Evolutionary conservation across 2,329 filamentous ascomycete species (phyloP).

Genomic region (Alternaria brassicicola): DNA sequence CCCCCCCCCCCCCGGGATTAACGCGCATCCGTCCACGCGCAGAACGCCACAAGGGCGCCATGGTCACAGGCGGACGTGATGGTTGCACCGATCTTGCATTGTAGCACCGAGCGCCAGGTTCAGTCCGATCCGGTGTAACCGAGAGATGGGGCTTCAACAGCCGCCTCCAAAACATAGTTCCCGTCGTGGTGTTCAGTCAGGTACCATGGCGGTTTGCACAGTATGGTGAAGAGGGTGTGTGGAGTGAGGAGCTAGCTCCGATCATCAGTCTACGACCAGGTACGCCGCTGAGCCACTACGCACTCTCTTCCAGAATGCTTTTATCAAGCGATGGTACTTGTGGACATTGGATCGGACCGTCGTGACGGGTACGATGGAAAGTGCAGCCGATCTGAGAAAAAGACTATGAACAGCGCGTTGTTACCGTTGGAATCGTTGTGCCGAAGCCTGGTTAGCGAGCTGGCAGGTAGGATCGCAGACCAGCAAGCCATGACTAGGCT

Average conservation of each 20-base stretch:
- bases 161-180: slow-evolving; percentile 18
- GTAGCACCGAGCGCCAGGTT: slow-evolving; percentile 46
- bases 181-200: neutral
- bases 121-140: slow-evolving; percentile 44
- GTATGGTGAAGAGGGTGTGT: neutral
- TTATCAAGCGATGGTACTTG: neutral
- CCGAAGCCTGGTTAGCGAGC: neutral
- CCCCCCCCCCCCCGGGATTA: slow-evolving; percentile 31
- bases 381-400: neutral
- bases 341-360: neutral
- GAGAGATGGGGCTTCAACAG: slow-evolving; percentile 19
- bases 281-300: neutral
- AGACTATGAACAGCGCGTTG: neutral
- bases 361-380: neutral
- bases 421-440: neutral
- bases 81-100: slow-evolving; percentile 48
- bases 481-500: slow-evolving; percentile 28
- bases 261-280: neutral
- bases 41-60: slow-evolving; percentile 44
- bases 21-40: slow-evolving; percentile 40
- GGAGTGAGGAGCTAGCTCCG: neutral
- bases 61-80: slow-evolving; percentile 33
- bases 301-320: neutral
- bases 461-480: neutral
- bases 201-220: neutral